Conservation (phyloP, 257 asterid species). For the Solanum ahanhuiri region DNA sequence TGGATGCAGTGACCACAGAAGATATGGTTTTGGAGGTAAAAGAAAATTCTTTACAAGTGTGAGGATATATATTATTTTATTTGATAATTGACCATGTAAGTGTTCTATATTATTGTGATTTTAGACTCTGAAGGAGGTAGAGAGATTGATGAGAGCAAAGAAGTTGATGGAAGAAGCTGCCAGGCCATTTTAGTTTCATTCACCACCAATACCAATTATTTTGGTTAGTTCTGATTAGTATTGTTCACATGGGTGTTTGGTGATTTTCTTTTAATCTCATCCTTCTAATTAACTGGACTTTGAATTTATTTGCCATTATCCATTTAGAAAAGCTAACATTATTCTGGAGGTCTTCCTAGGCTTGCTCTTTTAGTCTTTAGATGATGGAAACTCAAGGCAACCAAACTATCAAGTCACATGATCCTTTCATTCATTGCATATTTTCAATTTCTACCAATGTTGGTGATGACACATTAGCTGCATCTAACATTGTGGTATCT, state of each 20-base stretch:
- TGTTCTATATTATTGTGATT: background rate
- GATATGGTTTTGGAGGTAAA: slow-evolving; percentile 77
- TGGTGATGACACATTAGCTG: background rate
- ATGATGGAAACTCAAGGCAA: background rate
- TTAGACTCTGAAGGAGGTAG: slow-evolving; percentile 69
- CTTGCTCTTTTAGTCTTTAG: background rate
- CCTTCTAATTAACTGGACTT: background rate
- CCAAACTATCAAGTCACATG: background rate
- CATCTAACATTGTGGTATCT: background rate
- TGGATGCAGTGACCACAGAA: slow-evolving; percentile 59
- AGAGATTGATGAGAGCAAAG: slow-evolving; percentile 53
- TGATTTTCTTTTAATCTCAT: background rate
- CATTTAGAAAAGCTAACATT: background rate
- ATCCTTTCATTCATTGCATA: background rate
- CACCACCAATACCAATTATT: background rate
- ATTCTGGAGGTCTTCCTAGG: background rate
- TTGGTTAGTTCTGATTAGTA: background rate
- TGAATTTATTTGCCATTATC: background rate
- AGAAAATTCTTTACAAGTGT: background rate
- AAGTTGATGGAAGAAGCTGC: slow-evolving; percentile 97
- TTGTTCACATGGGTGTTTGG: background rate
- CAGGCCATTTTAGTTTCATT: slow-evolving; percentile 51
- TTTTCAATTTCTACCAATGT: background rate
- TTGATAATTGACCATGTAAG: background rate
- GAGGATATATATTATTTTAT: background rate